These are phyloP conservation scores for Leccinum truebloodii DNA, from an alignment of 768 basidiomycete species.

Conservation along the genomic window DNA sequence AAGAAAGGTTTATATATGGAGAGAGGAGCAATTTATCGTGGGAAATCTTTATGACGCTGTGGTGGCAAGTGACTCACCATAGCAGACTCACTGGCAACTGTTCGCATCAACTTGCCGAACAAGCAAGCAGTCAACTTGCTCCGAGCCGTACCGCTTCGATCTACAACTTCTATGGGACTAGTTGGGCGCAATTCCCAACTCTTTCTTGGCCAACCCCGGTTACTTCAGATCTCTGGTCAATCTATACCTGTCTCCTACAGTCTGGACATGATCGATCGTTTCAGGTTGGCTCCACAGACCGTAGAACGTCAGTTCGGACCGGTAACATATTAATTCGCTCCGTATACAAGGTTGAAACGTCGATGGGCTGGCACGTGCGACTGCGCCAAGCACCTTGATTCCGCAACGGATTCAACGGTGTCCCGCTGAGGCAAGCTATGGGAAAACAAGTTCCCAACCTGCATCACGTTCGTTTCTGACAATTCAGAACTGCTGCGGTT, in stretches of 20 bases:
- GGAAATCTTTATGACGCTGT: slow-evolving; percentile 2
- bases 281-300: neutral
- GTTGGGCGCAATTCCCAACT: no score
- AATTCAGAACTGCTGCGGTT: neutral
- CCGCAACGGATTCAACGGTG: slow-evolving; percentile 5
- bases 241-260: neutral
- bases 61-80: no score
- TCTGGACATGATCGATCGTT: slow-evolving; percentile 5
- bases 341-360: slow-evolving; percentile 4
- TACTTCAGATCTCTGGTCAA: neutral
- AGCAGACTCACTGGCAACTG: no score
- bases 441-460: no score
- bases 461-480: neutral
- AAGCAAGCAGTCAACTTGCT: no score
- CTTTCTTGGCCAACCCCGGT: neutral
- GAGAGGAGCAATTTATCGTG: slow-evolving; percentile 27
- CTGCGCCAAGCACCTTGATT: neutral
- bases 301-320: neutral
- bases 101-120: no score
- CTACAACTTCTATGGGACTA: no score
- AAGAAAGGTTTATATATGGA: slow-evolving; percentile 3
- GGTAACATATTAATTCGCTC: neutral
- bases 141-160: no score
- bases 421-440: neutral
- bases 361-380: neutral